Base-by-base conservation (phyloP, 2,329 filamentous ascomycete species). In the Celoporthe dispersa region DNA sequence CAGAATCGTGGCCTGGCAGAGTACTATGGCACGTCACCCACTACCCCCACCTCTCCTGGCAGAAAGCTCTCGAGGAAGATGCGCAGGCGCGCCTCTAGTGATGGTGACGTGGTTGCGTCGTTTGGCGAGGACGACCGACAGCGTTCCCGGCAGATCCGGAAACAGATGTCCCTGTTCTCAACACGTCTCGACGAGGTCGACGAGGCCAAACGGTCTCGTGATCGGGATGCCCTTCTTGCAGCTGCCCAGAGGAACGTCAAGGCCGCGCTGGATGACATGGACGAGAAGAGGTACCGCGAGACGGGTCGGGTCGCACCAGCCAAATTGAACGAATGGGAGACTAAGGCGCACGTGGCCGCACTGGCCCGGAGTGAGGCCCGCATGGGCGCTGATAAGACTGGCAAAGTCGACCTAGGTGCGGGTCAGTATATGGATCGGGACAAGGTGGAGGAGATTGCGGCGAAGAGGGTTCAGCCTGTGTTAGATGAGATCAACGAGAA, bases 161-260 rank as follows among this genome's bases (percentile, higher is more conserved):
- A 87, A 51, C 91, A 97, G 76, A 97, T 95, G 92, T 91, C 91
- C 19, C 83, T 92, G 48, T 90, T 97, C 77, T 92, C 90, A 62
- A 89, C 84, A 73, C 88, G 88, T 70, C 75, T 94, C 12, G 87
- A 87, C 1, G 85, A 91, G 73, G 87, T 94, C 1, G 92, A 96
- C 75, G 85, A 87, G 68, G 88, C 91, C 76, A 95, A 95, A 80
- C 87, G 92, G 57, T 85, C 91, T 70, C 86, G 88, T 59, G 94
- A 97, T 75, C 91, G 93, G 16, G 91, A 92, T 68, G 85, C 87
- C 1, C 83, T 98, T 1, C 84, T 97, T 73, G 91, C 91, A 12
- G 90, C 90, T 3, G 95, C 95, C 1, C 92, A 94, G 77, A 90
- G 92, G 60, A 97, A 97, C 74, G 95, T 98, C n/a, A 89, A 91